Evolutionary conservation across 345 rosid species (phyloP).

Genomic region (Anacardium occidentale): DNA sequence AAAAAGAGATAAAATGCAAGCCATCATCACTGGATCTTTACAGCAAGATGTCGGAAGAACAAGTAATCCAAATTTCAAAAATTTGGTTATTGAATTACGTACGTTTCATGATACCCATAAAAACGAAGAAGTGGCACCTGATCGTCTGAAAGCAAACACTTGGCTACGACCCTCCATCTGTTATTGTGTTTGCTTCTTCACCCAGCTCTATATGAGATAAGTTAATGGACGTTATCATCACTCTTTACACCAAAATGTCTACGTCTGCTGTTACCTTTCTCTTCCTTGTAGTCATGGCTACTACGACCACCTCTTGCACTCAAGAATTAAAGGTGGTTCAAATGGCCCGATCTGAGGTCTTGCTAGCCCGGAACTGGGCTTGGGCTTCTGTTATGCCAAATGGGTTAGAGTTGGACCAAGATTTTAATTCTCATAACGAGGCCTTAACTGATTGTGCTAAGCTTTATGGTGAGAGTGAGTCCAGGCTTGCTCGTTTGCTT

Average conservation of each 20-base stretch:
- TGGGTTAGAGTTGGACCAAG: conserved; percentile 20
- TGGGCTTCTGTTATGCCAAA: not conserved
- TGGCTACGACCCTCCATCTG: conserved; percentile 2
- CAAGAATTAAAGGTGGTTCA: conserved; percentile 30
- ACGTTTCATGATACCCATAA: not conserved
- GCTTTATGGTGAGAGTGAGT: conserved; percentile 55
- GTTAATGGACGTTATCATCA: not conserved
- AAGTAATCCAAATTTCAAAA: not conserved
- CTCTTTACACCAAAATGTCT: conserved; percentile 25
- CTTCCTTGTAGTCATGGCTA: conserved; percentile 29
- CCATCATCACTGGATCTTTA: too few species aligned
- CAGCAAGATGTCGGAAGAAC: conserved; percentile 24
- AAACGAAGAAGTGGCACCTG: not conserved
- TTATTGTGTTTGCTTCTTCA: not conserved
- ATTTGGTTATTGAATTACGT: too few species aligned
- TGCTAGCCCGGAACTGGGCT: conserved; percentile 32
- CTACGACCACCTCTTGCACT: conserved; percentile 25
- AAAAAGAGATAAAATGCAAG: not conserved
- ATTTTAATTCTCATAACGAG: conserved; percentile 14
- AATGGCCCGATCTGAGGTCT: conserved; percentile 35
- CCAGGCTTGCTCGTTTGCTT: conserved; percentile 38
- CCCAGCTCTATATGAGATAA: not conserved
- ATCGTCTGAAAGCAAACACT: not conserved
- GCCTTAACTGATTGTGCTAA: conserved; percentile 47
- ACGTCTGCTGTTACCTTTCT: conserved; percentile 21